phyloP scores from a whole-genome alignment of 345 rosid genomes.

The Eucalyptus pauciflora region DNA sequence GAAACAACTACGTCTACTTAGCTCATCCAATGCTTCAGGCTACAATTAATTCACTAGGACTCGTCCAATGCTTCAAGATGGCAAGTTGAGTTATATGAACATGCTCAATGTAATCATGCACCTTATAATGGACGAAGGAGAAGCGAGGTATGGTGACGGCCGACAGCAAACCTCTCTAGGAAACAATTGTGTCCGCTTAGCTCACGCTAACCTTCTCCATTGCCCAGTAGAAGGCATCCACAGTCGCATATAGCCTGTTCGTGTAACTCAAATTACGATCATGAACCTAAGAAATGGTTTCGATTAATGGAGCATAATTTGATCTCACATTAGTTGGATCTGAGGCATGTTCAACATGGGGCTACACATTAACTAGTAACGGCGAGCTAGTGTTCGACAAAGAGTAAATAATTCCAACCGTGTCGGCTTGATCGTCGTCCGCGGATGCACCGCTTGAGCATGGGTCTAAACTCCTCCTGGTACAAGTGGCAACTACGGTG shows the following conservation, averaged over 20 bases:
- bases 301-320: constrained; percentile 14
- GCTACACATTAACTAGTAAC: constrained; percentile 19
- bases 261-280: constrained; percentile 10
- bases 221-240: constrained; percentile 16
- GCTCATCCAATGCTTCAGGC: too few species aligned
- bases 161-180: not conserved
- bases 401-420: not conserved
- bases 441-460: not conserved
- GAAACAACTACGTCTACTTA: fast-evolving
- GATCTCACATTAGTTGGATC: constrained; percentile 5
- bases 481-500: not conserved
- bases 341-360: constrained; percentile 16
- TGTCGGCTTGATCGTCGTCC: not conserved
- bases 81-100: too few species aligned
- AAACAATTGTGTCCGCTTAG: not conserved
- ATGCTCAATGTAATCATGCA: too few species aligned
- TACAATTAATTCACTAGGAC: too few species aligned
- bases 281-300: not conserved
- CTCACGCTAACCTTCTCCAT: constrained; percentile 5
- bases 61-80: too few species aligned
- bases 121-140: too few species aligned
- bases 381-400: constrained; percentile 3
- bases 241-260: constrained; percentile 20
- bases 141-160: not conserved
- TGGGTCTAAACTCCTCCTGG: not conserved